phyloP scores from a whole-genome alignment of 371 early-diverging fungal species.

The Gilbertella persicaria region DNA sequence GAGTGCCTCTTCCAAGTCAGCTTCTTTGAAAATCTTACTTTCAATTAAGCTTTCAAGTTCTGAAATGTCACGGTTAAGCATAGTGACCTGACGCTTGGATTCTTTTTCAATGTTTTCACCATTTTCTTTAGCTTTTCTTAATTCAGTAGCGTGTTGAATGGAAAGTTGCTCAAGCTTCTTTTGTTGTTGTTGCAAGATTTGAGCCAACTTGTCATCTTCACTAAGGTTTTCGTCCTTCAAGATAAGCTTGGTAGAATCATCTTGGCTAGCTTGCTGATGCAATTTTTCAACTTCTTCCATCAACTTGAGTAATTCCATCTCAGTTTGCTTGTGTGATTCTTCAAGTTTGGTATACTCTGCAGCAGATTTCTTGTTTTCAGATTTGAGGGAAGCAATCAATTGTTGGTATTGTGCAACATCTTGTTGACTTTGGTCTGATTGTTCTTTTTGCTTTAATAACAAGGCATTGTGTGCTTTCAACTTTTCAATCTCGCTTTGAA shows the following conservation, averaged over 20 bases:
- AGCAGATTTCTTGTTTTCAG: slow-evolving; percentile 57
- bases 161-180: slow-evolving; percentile 51
- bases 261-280: slow-evolving; percentile 55
- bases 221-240: slow-evolving; percentile 15
- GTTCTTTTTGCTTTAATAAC: slow-evolving; percentile 50
- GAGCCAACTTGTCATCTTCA: slow-evolving; percentile 43
- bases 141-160: slow-evolving; percentile 53
- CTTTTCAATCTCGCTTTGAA: slow-evolving; percentile 38
- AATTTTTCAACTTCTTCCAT: slow-evolving; percentile 78
- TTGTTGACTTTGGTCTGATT: slow-evolving; percentile 41
- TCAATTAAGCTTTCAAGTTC: slow-evolving; percentile 74
- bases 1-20: slow-evolving; percentile 71
- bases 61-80: slow-evolving; percentile 67
- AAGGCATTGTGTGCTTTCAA: slow-evolving; percentile 42
- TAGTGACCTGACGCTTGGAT: slow-evolving; percentile 58
- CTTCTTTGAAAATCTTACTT: slow-evolving; percentile 75
- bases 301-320: slow-evolving; percentile 70
- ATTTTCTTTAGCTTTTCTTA: slow-evolving; percentile 57
- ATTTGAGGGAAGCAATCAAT: slow-evolving; percentile 33
- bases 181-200: slow-evolving; percentile 51
- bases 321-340: slow-evolving; percentile 67
- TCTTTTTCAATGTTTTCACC: slow-evolving; percentile 55
- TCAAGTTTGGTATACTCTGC: slow-evolving; percentile 54
- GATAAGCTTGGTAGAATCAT: slow-evolving; percentile 5
- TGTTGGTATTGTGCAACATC: slow-evolving; percentile 31